phyloP scores from a whole-genome alignment of 106 monocot species.

The Dendrobium catenatum region DNA sequence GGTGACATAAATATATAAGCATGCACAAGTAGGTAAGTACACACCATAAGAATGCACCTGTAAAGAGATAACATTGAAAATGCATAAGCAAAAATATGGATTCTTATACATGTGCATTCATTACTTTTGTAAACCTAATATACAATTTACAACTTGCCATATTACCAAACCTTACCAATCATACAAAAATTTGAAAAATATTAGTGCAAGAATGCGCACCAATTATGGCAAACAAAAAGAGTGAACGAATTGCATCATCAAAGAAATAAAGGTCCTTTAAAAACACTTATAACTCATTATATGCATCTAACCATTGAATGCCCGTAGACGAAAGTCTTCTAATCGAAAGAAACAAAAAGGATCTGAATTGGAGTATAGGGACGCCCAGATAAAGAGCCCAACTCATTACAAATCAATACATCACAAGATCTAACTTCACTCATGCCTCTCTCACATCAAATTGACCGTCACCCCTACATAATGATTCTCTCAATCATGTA shows the following conservation, averaged over 20 bases:
- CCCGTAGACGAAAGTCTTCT: not conserved
- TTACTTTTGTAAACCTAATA: too few species aligned
- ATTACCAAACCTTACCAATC: not conserved
- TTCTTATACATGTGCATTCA: too few species aligned
- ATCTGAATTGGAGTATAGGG: not conserved
- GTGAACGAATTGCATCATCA: not conserved
- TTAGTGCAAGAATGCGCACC: not conserved
- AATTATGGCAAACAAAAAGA: not conserved
- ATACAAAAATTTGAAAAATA: not conserved
- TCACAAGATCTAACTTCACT: too few species aligned
- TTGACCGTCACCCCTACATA: too few species aligned
- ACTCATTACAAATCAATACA: too few species aligned
- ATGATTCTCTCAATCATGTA: too few species aligned
- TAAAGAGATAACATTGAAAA: not conserved
- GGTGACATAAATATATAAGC: not conserved
- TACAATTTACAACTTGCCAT: not conserved
- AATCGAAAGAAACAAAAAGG: not conserved
- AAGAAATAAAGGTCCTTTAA: too few species aligned
- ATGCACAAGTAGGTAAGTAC: not conserved
- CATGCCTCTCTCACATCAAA: too few species aligned
- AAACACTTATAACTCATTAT: too few species aligned
- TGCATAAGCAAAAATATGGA: not conserved
- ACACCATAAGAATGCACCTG: not conserved
- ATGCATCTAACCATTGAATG: not conserved
- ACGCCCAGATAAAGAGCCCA: too few species aligned